Conservation (phyloP, 257 asterid genomes). For the Jaltomata sinuosa region DNA sequence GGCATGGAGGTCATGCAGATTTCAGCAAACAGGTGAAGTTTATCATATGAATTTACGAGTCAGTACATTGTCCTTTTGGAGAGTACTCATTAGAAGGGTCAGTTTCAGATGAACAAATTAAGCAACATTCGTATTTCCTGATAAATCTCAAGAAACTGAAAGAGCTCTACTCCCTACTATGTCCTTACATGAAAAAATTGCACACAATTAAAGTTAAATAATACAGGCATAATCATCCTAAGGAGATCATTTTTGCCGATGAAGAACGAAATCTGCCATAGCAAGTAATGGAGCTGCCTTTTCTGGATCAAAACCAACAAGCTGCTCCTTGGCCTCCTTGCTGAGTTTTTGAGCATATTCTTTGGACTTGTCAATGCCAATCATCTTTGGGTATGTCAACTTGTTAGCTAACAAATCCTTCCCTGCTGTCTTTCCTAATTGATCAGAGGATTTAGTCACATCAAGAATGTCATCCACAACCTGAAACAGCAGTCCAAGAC, state of each 20-base stretch:
- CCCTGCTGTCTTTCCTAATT: constrained; percentile 57
- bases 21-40: not conserved
- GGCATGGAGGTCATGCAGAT: not conserved
- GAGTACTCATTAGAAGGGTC: not conserved
- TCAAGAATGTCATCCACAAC: constrained; percentile 57
- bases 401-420: constrained; percentile 50
- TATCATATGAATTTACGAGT: not conserved
- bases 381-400: constrained; percentile 47
- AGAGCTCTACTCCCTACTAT: not conserved
- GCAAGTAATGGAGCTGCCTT: constrained; percentile 46
- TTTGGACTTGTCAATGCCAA: constrained; percentile 46
- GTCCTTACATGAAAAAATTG: not conserved
- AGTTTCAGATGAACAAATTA: not conserved
- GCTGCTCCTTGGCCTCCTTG: constrained; percentile 36
- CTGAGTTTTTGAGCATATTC: constrained; percentile 44
- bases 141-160: not conserved
- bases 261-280: constrained; percentile 43
- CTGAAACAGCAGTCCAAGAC: constrained; percentile 47
- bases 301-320: constrained; percentile 30
- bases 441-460: constrained; percentile 46
- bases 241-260: constrained; percentile 24
- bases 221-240: not conserved
- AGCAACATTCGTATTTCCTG: not conserved
- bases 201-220: not conserved
- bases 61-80: not conserved